phyloP scores from a whole-genome alignment of 2,329 filamentous ascomycete genomes.

The Thermothelomyces thermophilus region DNA sequence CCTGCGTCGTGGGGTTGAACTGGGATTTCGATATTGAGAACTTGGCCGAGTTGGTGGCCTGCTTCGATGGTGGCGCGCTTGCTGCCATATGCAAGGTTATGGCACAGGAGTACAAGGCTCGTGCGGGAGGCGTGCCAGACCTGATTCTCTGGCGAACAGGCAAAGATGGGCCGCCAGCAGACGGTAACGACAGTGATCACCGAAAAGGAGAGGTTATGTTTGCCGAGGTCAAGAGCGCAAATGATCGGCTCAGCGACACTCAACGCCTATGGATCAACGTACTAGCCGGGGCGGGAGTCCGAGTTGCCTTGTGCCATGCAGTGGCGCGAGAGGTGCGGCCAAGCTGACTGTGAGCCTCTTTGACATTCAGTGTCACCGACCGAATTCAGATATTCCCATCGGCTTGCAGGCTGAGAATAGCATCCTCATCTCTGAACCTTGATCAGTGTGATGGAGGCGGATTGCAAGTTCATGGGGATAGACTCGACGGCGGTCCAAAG shows the following conservation, averaged over 20 bases:
- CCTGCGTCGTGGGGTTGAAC: slow-evolving; percentile 84
- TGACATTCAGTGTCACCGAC: neutral
- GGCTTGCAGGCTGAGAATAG: slow-evolving; percentile 7
- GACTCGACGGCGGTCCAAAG: neutral
- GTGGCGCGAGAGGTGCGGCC: slow-evolving; percentile 47
- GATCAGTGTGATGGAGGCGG: slow-evolving; percentile 1
- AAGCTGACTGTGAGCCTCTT: slow-evolving; percentile 25
- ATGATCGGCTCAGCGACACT: slow-evolving; percentile 91
- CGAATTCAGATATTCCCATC: neutral
- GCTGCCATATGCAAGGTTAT: slow-evolving; percentile 86
- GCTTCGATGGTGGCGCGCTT: slow-evolving; percentile 74
- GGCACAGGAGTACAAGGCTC: slow-evolving; percentile 85
- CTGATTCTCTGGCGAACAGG: slow-evolving; percentile 71
- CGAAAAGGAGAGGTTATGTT: slow-evolving; percentile 62
- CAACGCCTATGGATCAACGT: slow-evolving; percentile 97
- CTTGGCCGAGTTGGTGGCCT: slow-evolving; percentile 67
- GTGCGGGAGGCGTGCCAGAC: slow-evolving; percentile 86
- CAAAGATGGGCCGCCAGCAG: slow-evolving; percentile 18
- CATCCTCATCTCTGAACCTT: slow-evolving; percentile 9
- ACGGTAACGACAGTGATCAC: slow-evolving; percentile 28
- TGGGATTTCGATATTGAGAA: slow-evolving; percentile 82
- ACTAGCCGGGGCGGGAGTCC: slow-evolving; percentile 73
- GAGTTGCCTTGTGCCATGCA: slow-evolving; percentile 72
- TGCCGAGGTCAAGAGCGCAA: slow-evolving; percentile 73
- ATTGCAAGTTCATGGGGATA: neutral